phyloP scores from a whole-genome alignment of 208 protist genomes.

The Trypanosoma theileri region DNA sequence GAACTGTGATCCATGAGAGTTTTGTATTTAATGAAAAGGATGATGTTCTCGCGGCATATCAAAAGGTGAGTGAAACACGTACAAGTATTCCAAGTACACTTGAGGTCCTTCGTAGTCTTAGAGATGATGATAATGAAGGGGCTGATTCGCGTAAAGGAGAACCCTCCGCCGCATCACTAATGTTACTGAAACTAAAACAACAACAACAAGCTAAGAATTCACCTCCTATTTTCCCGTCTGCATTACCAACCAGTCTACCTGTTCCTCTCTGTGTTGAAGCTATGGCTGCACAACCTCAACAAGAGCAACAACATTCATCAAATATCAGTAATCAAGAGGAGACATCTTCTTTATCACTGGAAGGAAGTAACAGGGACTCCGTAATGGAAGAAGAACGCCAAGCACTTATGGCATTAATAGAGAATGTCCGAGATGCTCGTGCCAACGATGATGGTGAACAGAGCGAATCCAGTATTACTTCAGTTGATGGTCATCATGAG shows the following conservation, averaged over 20 bases:
- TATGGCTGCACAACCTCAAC: not conserved
- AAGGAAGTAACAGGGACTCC: not conserved
- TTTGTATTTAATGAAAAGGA: not conserved
- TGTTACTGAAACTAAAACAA: slow-evolving; percentile 62
- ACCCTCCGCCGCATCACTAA: slow-evolving; percentile 30
- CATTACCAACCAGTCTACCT: not conserved
- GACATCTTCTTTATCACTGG: not conserved
- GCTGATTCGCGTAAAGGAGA: not conserved
- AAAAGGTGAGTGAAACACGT: slow-evolving; percentile 7
- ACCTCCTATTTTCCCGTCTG: not conserved
- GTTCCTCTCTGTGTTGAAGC: slow-evolving; percentile 5
- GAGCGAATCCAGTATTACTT: not conserved
- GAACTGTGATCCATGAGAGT: slow-evolving; percentile 1
- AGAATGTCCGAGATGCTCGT: not conserved
- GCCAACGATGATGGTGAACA: slow-evolving; percentile 2
- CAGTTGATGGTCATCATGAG: slow-evolving; percentile 3
- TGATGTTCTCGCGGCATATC: slow-evolving; percentile 24
- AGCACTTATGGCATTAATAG: slow-evolving; percentile 5
- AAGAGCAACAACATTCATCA: not conserved
- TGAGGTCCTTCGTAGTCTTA: slow-evolving; percentile 60
- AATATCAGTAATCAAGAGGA: not conserved
- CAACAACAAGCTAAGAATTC: not conserved
- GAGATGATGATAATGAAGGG: slow-evolving; percentile 26
- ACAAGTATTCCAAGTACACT: slow-evolving; percentile 52
- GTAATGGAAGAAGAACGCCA: not conserved